Percentiles rank a stretch among this genome's conserved stretches.
phyloP scores from a whole-genome alignment of 139 green algal species.

The Coelastrella sp. region DNA sequence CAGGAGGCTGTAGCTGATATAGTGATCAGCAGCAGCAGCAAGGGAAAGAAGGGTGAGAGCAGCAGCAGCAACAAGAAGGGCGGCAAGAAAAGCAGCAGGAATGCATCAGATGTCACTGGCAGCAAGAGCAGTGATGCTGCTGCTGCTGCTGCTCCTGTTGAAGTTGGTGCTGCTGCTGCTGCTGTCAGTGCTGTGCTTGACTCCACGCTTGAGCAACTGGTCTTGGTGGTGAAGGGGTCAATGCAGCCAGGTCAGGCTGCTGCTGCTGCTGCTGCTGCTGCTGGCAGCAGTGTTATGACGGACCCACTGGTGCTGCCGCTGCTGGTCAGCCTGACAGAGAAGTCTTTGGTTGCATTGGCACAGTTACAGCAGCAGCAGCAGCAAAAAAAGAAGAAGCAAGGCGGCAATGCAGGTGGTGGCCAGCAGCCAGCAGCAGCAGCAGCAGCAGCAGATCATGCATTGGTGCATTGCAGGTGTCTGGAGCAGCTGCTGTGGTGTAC shows the following conservation, averaged over 20 bases:
- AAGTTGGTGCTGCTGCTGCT: neutral
- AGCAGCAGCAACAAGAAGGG: conserved; percentile 10
- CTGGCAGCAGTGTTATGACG: too few species aligned
- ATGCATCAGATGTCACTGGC: neutral
- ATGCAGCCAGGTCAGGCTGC: neutral
- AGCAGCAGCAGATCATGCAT: neutral
- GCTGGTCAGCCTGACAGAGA: neutral
- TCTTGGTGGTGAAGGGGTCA: neutral
- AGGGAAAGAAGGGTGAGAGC: neutral
- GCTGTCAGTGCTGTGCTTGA: neutral
- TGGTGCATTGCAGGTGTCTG: too few species aligned
- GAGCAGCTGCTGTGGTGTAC: conserved; percentile 34
- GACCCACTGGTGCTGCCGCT: neutral
- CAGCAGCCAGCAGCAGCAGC: neutral
- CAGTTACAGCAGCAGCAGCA: conserved; percentile 31
- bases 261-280: conserved; percentile 5
- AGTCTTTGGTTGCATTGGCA: neutral
- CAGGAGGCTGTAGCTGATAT: neutral
- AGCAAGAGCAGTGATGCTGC: neutral
- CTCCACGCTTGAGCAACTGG: neutral
- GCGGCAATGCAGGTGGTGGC: neutral
- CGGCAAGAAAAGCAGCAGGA: neutral
- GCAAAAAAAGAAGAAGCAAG: too few species aligned
- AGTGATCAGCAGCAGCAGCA: neutral
- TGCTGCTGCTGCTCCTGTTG: neutral